Base-by-base conservation (phyloP, 192 early-diverging fungal genomes). In the Coemansia sp. region DNA sequence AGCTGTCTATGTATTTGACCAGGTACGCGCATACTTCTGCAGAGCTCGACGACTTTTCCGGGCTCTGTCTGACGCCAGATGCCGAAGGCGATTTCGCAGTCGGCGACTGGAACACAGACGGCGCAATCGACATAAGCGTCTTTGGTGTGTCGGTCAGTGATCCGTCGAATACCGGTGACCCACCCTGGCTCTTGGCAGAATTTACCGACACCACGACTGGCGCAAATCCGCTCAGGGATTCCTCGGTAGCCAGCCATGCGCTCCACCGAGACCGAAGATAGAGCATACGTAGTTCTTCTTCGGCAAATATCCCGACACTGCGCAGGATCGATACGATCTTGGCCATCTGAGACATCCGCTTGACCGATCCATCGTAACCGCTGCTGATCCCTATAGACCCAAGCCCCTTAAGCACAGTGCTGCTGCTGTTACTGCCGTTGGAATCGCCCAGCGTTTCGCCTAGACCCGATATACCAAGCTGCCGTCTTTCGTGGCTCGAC, bases 181-280 rank as follows among this genome's bases (percentile, higher is more conserved):
- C 54, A 9, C 20, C 22, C 41, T 51, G n/a, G 4, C 33, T 43
- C 38, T 35, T 51, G n/a, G 45, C 43, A 34, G 14, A 28, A 51
- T 11, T 54, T 6, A 34, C 52, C 39, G 39, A 41, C 15, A 55
- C 53, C 35, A 9, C 22, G 22, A 28, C n/a, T 18, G 65, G 65
- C 36, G 65, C 65, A 55, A 71, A 59, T 1, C 71, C 79, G 22
- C 65, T 68, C 4, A 82, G 72, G n/a, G 73, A 43, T 45, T 76
- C 79, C 22, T 57, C 68, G 4, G 68, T 82, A 48, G 70, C 65
- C 18, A 61, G 51, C 79, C 79, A 82, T 5, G 79, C 79, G 66
- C 73, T 74, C 79, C 79, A 82, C 53, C 79, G 65, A 34, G 79
- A 76, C 18, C 79, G 71, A 74, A 82, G 64, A 36, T 68, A 82